These are phyloP conservation scores for Hypoxylon sp. DNA, from an alignment of 2,329 filamentous ascomycete genomes.

Conservation along the genomic window DNA sequence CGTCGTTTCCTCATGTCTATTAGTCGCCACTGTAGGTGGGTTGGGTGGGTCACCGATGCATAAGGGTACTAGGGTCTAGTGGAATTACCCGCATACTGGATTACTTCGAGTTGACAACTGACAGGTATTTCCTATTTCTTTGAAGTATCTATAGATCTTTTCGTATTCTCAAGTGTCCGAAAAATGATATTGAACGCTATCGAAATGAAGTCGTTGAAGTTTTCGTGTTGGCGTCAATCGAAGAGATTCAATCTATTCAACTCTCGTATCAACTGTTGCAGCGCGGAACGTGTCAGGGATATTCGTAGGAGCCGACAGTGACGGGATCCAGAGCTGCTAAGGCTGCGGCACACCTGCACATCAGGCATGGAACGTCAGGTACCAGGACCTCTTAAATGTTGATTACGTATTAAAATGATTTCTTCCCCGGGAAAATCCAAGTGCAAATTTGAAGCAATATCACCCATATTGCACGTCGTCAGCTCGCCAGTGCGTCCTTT, in stretches of 20 bases:
- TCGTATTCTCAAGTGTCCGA: slow-evolving; percentile 19
- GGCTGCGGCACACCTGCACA: slow-evolving; percentile 27
- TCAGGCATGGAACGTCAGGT: slow-evolving; percentile 28
- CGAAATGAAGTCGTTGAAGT: background rate
- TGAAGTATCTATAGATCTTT: background rate
- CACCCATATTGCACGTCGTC: slow-evolving; percentile 38
- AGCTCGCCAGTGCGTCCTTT: slow-evolving; percentile 19
- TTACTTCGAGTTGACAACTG: background rate
- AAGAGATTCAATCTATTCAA: background rate
- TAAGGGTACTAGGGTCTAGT: slow-evolving; percentile 22
- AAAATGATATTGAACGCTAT: background rate
- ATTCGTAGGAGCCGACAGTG: slow-evolving; percentile 25
- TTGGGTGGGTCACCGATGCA: background rate
- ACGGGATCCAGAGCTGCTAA: slow-evolving; percentile 21
- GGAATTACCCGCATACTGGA: slow-evolving; percentile 16
- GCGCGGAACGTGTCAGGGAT: slow-evolving; percentile 25
- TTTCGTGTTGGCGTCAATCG: slow-evolving; percentile 15
- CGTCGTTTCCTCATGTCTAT: background rate
- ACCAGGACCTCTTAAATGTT: slow-evolving; percentile 15
- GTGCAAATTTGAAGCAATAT: slow-evolving; percentile 24
- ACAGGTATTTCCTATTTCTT: background rate
- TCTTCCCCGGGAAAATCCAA: slow-evolving; percentile 17
- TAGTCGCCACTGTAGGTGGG: slow-evolving; percentile 4
- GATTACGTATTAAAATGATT: slow-evolving; percentile 33
- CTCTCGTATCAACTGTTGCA: slow-evolving; percentile 26